Evolutionary conservation across 1,139 yeast genomes (phyloP), one percentile per base, ranked within the genome.

Genomic region (Magnusiomyces fungicola): DNA sequence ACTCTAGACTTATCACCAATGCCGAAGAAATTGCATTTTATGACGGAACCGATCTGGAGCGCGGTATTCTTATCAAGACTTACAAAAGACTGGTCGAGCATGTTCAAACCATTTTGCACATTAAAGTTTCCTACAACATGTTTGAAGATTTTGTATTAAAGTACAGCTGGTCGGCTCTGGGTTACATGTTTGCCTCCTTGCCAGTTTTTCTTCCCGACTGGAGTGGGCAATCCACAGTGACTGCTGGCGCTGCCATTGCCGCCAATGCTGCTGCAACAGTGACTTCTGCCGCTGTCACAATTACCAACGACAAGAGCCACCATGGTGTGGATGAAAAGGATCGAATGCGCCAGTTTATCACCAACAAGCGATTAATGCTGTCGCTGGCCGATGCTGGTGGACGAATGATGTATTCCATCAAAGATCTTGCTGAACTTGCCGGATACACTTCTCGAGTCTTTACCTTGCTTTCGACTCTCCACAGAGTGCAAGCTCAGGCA

Each of bases 321-420:
- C 9, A n/a, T n/a, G 64, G 60, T 33, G 56, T 56, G 51, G 53
- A 56, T 9, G 69, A 65, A 50, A 58, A 62, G n/a, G 61, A 61
- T 38, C 58, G 71, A 33, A 88, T 90, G 89, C 82, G 88, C 59
- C 90, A 86, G 59, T 90, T 89, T 59, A 84, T 89, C 58, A 89
- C 89, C 52, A 90, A 89, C 70, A 90, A 90, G 69, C 76, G 97
- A 60, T 75, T 90, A 57, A 82, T 90, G 86, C 75, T 90, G 58
- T 83, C 94, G 4, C 75, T 90, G 63, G 96, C 97, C 1, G 97
- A 90, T 69, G 96, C 97, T 0, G 97, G 97, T 5, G 86, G 95
- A n/a, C 75, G 97, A 56, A 76, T 90, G 70, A 89, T 90, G 96
- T 88, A 88, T 65, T 88, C 97, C 1, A 85, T 89, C 58, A 89